A percentile compares a stretch with the other conserved stretches of the same genome.
Conservation (phyloP, 163 green algal species). For the Scenedesmus sp. region DNA sequence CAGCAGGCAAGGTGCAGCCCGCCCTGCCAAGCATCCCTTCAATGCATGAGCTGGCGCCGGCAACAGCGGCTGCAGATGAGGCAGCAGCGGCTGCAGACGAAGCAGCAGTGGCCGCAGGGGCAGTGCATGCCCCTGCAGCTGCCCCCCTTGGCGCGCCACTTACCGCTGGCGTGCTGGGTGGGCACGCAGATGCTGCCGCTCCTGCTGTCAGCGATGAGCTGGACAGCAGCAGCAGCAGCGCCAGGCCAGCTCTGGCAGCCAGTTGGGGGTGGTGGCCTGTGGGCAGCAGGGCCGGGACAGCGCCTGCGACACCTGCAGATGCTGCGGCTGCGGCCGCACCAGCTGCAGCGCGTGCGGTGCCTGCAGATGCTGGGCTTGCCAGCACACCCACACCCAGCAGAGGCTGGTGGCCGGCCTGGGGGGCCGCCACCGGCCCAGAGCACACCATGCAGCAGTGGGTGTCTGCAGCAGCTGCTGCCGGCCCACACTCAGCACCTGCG, state of each 20-base stretch:
- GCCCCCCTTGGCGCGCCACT: background rate
- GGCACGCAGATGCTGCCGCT: background rate
- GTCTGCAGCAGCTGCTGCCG: constrained; percentile 10
- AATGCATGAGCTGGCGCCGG: background rate
- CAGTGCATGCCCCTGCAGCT: background rate
- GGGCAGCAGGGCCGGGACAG: background rate
- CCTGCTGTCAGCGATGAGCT: background rate
- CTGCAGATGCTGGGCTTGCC: background rate
- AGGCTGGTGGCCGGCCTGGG: background rate
- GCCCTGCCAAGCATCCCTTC: background rate
- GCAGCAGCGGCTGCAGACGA: background rate
- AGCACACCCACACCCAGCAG: background rate
- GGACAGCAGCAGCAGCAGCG: background rate
- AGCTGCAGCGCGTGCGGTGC: background rate
- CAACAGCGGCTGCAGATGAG: background rate
- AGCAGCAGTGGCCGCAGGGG: background rate
- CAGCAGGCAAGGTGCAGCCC: background rate
- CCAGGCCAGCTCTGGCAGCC: background rate
- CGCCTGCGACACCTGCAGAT: background rate
- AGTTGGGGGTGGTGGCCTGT: background rate
- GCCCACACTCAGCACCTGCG: background rate
- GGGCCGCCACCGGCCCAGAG: background rate
- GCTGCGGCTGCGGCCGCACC: background rate
- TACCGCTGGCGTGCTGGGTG: background rate
- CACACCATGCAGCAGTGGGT: background rate